phyloP scores from a whole-genome alignment of 1,284 basidiomycete genomes.

The Boletus putidus region DNA sequence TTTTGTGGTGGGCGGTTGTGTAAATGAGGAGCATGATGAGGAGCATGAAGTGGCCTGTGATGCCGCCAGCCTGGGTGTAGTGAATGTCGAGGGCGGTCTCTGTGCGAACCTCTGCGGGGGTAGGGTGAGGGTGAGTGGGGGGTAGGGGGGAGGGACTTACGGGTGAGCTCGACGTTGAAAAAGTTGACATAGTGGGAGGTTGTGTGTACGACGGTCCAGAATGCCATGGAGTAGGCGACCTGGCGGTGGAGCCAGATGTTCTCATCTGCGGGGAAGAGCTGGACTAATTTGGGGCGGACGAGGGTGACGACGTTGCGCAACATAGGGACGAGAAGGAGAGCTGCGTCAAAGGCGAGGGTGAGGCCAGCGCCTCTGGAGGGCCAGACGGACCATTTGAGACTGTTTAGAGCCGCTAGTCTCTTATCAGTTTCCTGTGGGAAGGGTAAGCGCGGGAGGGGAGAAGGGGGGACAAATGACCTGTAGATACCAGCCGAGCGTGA shows the following conservation, averaged over 20 bases:
- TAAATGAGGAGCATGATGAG: slow-evolving; percentile 87
- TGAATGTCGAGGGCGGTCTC: slow-evolving; percentile 78
- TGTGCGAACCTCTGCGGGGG: slow-evolving; percentile 66
- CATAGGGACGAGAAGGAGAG: slow-evolving; percentile 82
- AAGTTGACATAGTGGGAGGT: slow-evolving; percentile 92
- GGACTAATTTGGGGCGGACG: slow-evolving; percentile 71
- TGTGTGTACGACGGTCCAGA: slow-evolving; percentile 84
- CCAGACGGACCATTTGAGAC: slow-evolving; percentile 80
- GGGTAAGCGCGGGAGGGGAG: neutral
- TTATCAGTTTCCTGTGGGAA: slow-evolving; percentile 56
- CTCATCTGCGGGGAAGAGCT: slow-evolving; percentile 85
- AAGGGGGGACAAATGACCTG: slow-evolving; percentile 50
- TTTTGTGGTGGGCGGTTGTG: slow-evolving; percentile 78
- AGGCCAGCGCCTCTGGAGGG: slow-evolving; percentile 83
- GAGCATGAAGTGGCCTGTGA: slow-evolving; percentile 89
- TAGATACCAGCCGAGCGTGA: slow-evolving; percentile 77
- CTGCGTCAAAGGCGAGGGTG: slow-evolving; percentile 79
- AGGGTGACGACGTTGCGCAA: slow-evolving; percentile 80
- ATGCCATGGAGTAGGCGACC: slow-evolving; percentile 86
- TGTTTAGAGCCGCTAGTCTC: slow-evolving; percentile 71
- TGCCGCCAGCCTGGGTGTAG: slow-evolving; percentile 80
- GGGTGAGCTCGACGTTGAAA: slow-evolving; percentile 79
- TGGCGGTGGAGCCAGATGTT: slow-evolving; percentile 93
- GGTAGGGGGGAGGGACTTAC: slow-evolving; percentile 44
- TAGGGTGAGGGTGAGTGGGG: neutral